Evolutionary conservation across 768 basidiomycete genomes (phyloP), one percentile per base, ranked within the genome.

Genomic region (Mycena filopes): DNA sequence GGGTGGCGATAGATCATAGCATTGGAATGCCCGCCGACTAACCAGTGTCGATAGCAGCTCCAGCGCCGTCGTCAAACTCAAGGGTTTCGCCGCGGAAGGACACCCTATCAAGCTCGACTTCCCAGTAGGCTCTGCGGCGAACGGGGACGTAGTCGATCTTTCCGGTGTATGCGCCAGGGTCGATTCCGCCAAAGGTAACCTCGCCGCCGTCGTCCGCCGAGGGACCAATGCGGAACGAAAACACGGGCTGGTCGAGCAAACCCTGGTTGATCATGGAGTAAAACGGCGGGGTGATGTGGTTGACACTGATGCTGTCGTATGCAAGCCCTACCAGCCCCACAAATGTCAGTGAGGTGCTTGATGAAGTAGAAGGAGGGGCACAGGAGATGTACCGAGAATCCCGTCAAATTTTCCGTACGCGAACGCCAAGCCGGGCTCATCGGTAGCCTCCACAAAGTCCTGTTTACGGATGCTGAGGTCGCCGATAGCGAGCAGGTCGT

Each of bases 61-160:
- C 36, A 11, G 36, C 10, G 36, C 36, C 36, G 9, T 36, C 36
- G 11, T 36, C 36, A 33, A 33, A 33, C n/a, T n/a, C n/a, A n/a
- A n/a, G n/a, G n/a, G n/a, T n/a, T n/a, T 98, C 97, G 46, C 89
- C 83, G 49, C 96, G 97, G 63, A 99, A 96, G 7, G 80, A 72
- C 66, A 99, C 83, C 77, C 90, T 89, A 80, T 94, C 85, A 26
- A 99, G 90, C 76, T 97, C 95, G 53, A 99, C 94, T 78, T 99
- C 97, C 96, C 96, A 98, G 80, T 97, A 99, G 10, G 94, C 98
- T 84, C 93, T 95, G 71, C 95, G 88, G 71, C 96, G 90, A 54
- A 99, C 84, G 54, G 98, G 97, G 31, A 92, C 94, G 72, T 98
- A 99, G 28, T 77, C 73, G 63, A 99, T 85, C 73, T 89, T 82